Evolutionary conservation across 345 rosid species (phyloP).

Genomic region (Carallia pectinifolia): DNA sequence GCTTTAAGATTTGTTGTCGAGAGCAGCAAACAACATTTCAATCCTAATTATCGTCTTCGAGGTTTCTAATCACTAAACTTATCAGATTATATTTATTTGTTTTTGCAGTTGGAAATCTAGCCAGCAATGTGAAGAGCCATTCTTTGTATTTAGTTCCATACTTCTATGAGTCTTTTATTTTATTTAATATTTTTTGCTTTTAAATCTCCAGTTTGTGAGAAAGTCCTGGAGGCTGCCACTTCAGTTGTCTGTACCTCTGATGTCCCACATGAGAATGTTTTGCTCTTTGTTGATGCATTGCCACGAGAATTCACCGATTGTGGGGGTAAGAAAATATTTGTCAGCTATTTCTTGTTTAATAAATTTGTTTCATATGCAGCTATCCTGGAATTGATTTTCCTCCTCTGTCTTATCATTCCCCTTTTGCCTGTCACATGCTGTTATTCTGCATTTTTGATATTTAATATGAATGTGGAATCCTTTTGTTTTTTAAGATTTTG

Average conservation of each 20-base stretch:
- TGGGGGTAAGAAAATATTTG: conserved; percentile 56
- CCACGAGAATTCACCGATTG: conserved; percentile 77
- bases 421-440: neutral
- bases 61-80: conserved; percentile 45
- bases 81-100: conserved; percentile 19
- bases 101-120: conserved; percentile 10
- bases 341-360: conserved; percentile 2
- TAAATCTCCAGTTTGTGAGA: conserved; percentile 54
- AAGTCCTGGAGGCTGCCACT: conserved; percentile 64
- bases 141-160: conserved; percentile 4
- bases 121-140: conserved; percentile 1
- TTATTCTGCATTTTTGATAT: neutral
- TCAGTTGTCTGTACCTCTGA: conserved; percentile 41
- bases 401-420: neutral
- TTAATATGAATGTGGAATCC: neutral
- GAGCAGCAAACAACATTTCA: conserved; percentile 94
- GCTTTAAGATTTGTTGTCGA: conserved; percentile 70
- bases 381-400: neutral
- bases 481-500: neutral
- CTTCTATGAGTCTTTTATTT: too few relatives aligned
- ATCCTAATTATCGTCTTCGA: conserved; percentile 83
- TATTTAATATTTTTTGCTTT: neutral
- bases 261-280: conserved; percentile 68
- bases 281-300: conserved; percentile 69
- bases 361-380: neutral